phyloP scores from a whole-genome alignment of 352 stramenopile genomes.

The Peronosclerospora sorghi region DNA sequence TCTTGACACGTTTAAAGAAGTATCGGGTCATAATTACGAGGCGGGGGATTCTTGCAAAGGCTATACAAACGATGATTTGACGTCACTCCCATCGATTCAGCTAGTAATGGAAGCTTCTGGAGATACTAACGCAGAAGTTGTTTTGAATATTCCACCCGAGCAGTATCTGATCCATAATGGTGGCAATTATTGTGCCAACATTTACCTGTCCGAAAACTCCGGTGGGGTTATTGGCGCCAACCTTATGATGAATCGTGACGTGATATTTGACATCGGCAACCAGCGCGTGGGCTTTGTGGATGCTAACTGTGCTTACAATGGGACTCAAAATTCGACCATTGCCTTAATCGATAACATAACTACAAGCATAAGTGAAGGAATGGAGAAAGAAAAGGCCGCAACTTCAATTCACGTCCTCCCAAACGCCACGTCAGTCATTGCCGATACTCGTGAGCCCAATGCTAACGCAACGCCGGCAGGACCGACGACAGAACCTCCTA shows the following conservation, averaged over 20 bases:
- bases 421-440: conserved; percentile 1
- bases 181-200: conserved; percentile 41
- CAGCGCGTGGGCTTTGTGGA: conserved; percentile 72
- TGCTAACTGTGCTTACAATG: conserved; percentile 38
- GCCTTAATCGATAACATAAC: conserved; percentile 2
- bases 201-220: conserved; percentile 58
- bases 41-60: conserved; percentile 29
- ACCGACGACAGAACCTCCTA: conserved; percentile 1
- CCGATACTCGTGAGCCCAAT: conserved; percentile 1
- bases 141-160: conserved; percentile 43
- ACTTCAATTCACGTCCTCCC: conserved; percentile 6
- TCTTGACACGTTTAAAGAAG: conserved; percentile 38
- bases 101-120: conserved; percentile 54
- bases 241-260: conserved; percentile 73
- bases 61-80: conserved; percentile 41
- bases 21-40: conserved; percentile 39
- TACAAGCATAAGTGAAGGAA: conserved; percentile 3
- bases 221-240: conserved; percentile 76
- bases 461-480: conserved; percentile 3
- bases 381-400: conserved; percentile 4
- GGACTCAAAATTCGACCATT: conserved; percentile 3
- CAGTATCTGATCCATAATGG: conserved; percentile 54
- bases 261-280: conserved; percentile 68
- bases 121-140: conserved; percentile 43
- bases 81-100: conserved; percentile 51